Evolutionary conservation across 495 filamentous ascomycete species (phyloP), one percentile per base, ranked within the genome.

Genomic region (Penicillium waksmanii): DNA sequence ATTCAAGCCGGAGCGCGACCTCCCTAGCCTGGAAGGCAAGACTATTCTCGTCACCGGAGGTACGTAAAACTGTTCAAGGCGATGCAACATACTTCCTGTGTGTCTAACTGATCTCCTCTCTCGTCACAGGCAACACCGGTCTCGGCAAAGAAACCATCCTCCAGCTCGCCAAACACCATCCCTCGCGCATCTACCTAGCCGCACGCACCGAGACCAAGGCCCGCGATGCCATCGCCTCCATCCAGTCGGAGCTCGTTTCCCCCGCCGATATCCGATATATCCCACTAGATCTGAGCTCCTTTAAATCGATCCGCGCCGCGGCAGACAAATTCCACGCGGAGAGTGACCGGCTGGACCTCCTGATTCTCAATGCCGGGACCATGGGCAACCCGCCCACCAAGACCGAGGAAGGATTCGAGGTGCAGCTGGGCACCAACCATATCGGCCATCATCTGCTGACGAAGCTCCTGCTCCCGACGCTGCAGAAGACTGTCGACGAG

Each of bases 321-420:
- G 82, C 75, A 17, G 61, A 75, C 19, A 55, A 63, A 11, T 85
- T 87, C 73, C 73, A 70, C 10, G 46, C 73, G 7, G 68, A 80
- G 10, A 74, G 76, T 33, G 66, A 75, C 19, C 80, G 81, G 1
- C 67, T 90, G n/a, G 85, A 92, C 57, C 68, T 86, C 27, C 73
- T 94, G n/a, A 68, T 71, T 38, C 63, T 71, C 21, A 71, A 71
- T 63, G 68, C 89, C 13, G 88, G 87, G n/a, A 82, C 89, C 51
- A 87, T 90, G 83, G 84, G 77, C 0, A 61, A 79, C 11, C 77
- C 81, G 3, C 73, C 69, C 13, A 65, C 57, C 0, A 64, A 70
- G 5, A 94, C 87, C 12, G 92, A 93, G 44, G 91, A 96, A 66
- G 89, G 90, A 5, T 96, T 95, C 78, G 80, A 93, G 19, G 82